Evolutionary conservation across 192 early-diverging fungal genomes (phyloP), one percentile per base, ranked within the genome.

Genomic region (Diversispora epigaea): DNA sequence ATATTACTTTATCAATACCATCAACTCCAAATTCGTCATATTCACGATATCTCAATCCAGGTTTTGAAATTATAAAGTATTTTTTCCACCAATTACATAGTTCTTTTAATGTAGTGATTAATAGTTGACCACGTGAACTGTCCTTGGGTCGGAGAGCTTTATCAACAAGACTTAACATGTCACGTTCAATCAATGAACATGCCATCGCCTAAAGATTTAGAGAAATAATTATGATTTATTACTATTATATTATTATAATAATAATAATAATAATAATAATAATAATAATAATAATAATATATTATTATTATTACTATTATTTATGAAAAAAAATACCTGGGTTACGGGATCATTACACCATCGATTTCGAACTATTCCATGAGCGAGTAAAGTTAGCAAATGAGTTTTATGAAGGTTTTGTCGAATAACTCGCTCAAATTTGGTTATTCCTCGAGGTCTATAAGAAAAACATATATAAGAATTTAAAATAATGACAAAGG

Each of bases 371-470:
- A 80, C 65, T 15, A 81, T 77, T 14, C 80, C 87, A 55, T 87
- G 85, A 12, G 78, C 80, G 6, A 91, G 70, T 14, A 93, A 77
- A 25, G 79, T 81, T 0, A 90, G 57, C 8, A 91, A 73, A 81
- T 93, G 90, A 8, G 80, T 81, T 65, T 90, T 87, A 67, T 91
- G 90, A 5, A 85, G 77, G 75, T 85, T 76, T 5, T 82, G 77
- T 21, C 90, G 86, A 14, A 84, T 66, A 25, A 76, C 74, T 22
- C 90, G 81, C 47, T 88, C 82, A 58, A 81, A 75, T 62, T 87
- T 86, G 19, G 81, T 78, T 10, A 90, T 79, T 12, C 85, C 82
- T 43, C 71, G 54, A 12, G 78, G 70, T 75, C 82, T 86, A 68
- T 55, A 32, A 55, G 39, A 40, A 19, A 45, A 40, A 41, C 15